These are phyloP conservation scores for Paramecium bursaria DNA, from an alignment of 73 alveolate genomes.

Conservation along the genomic window DNA sequence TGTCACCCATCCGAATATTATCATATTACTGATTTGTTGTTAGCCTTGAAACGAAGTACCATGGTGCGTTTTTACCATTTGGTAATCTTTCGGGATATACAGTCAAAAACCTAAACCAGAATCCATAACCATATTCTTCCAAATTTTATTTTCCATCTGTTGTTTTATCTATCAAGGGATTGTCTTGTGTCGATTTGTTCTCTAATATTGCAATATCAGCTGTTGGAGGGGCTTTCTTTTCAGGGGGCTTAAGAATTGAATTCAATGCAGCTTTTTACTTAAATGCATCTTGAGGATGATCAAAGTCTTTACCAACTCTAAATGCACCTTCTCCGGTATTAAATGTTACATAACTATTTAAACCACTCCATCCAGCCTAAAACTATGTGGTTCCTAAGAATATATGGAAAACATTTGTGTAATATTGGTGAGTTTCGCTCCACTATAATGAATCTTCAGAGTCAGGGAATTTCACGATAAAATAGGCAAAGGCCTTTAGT, in stretches of 20 bases:
- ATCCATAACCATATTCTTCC: slow-evolving; percentile 59
- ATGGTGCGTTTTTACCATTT: slow-evolving; percentile 27
- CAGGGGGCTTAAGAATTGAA: neutral
- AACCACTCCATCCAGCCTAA: slow-evolving; percentile 37
- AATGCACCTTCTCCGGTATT: slow-evolving; percentile 45
- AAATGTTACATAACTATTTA: neutral
- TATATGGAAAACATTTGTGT: slow-evolving; percentile 26
- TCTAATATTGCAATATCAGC: neutral
- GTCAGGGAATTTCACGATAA: slow-evolving; percentile 10
- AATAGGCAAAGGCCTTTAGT: slow-evolving; percentile 21
- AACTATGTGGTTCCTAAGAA: slow-evolving; percentile 29
- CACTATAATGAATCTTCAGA: slow-evolving; percentile 16
- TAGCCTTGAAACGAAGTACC: slow-evolving; percentile 50
- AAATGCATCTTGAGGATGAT: slow-evolving; percentile 46
- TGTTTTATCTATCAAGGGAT: neutral
- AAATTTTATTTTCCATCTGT: slow-evolving; percentile 1
- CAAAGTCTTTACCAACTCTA: slow-evolving; percentile 36
- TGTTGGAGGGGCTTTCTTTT: neutral
- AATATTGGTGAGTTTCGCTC: slow-evolving; percentile 24
- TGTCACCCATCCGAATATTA: slow-evolving; percentile 42
- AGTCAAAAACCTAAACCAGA: slow-evolving; percentile 46
- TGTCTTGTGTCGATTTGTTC: slow-evolving; percentile 2
- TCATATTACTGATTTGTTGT: slow-evolving; percentile 7
- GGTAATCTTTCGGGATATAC: slow-evolving; percentile 40
- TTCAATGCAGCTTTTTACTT: slow-evolving; percentile 32